phyloP scores from a whole-genome alignment of 2,329 filamentous ascomycete genomes.

The Paecilomyces formosus region DNA sequence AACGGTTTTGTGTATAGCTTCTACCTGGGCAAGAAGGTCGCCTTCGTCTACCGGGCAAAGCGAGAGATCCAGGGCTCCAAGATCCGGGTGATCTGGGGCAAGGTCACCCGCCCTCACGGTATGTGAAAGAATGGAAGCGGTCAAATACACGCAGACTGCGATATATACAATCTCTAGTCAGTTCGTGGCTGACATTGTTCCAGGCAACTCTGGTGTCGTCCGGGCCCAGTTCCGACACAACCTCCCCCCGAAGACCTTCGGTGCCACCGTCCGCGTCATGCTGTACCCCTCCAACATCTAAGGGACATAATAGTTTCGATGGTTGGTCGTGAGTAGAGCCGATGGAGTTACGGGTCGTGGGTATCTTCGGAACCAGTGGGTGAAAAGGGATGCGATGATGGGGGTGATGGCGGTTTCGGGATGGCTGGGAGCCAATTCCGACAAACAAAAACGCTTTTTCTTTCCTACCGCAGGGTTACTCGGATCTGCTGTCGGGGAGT shows the following conservation, averaged over 20 bases:
- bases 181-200: constrained; percentile 4
- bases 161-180: not conserved
- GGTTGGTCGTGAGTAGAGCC: constrained; percentile 16
- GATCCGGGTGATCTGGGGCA: constrained; percentile 99
- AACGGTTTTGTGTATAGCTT: constrained; percentile 46
- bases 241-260: constrained; percentile 93
- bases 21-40: constrained; percentile 98
- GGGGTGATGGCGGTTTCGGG: constrained; percentile 26
- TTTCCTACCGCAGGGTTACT: constrained; percentile 20
- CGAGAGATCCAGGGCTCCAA: constrained; percentile 95
- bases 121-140: constrained; percentile 30
- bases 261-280: constrained; percentile 93
- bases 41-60: constrained; percentile 95
- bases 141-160: constrained; percentile 1
- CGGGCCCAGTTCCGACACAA: constrained; percentile 95
- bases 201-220: constrained; percentile 96
- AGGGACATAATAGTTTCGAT: constrained; percentile 35
- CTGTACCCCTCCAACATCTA: constrained; percentile 98
- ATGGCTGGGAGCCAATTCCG: constrained; percentile 8
- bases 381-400: constrained; percentile 20
- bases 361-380: constrained; percentile 12
- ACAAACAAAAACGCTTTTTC: constrained; percentile 18
- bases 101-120: constrained; percentile 94
- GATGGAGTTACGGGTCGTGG: constrained; percentile 27
- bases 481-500: constrained; percentile 16